Evolutionary conservation across 2,329 filamentous ascomycete species (phyloP).

Genomic region (Colletotrichum lini): DNA sequence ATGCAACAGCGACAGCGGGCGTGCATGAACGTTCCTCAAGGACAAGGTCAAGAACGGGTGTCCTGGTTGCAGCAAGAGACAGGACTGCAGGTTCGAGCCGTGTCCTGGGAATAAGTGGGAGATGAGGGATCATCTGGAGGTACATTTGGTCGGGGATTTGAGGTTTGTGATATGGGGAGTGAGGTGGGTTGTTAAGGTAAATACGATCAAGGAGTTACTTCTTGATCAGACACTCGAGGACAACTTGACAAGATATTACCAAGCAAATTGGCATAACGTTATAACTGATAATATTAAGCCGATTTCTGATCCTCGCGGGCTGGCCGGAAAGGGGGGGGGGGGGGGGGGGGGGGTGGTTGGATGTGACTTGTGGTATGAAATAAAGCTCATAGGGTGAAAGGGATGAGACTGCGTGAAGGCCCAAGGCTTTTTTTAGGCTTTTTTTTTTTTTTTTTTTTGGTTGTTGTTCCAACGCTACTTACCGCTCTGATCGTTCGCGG

Average conservation of each 20-base stretch:
- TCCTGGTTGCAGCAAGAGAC: slow-evolving; percentile 17
- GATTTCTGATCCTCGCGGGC: too few relatives aligned
- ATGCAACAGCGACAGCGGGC: background rate
- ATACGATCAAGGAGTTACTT: too few relatives aligned
- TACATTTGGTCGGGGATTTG: background rate
- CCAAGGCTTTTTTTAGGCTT: background rate
- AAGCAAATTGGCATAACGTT: too few relatives aligned
- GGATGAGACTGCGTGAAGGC: background rate
- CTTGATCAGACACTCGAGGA: too few relatives aligned
- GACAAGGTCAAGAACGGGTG: slow-evolving; percentile 17
- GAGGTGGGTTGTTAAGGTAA: too few relatives aligned
- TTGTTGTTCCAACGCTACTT: background rate
- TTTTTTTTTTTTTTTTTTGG: too few relatives aligned
- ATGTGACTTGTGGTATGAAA: too few relatives aligned
- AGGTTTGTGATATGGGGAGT: background rate
- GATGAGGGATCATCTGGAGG: background rate
- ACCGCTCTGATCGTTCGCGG: background rate
- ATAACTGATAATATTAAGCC: too few relatives aligned
- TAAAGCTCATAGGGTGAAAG: background rate
- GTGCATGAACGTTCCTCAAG: slow-evolving; percentile 6
- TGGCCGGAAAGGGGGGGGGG: too few relatives aligned
- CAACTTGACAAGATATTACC: too few relatives aligned
- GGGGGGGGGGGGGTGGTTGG: rapidly evolving
- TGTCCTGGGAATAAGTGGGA: background rate
- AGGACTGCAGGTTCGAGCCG: background rate